Evolutionary conservation across 2,329 filamentous ascomycete genomes (phyloP), one percentile per base, ranked within the genome.

Genomic region (Cryoendolithus antarcticus): DNA sequence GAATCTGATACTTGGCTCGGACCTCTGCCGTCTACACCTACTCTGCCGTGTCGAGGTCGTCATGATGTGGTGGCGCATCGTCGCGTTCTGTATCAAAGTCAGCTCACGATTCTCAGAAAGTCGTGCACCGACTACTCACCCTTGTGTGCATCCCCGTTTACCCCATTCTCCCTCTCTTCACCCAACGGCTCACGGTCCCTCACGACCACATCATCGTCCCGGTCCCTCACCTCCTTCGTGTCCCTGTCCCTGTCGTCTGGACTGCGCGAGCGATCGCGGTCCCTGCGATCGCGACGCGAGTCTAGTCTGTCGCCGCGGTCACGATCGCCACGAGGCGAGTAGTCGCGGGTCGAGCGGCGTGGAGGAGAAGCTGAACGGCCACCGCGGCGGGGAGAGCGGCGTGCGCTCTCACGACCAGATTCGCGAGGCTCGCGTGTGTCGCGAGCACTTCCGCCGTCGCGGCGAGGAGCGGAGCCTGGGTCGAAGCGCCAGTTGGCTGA

Each of bases 401-500:
- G 35, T 19, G 15, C 15, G 15, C 15, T 19, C 15, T 19, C 15
- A 12, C 39, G 32, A 19, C 86, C 80, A 49, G 83, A 78, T 55
- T 86, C 82, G 48, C 81, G 77, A n/a, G 42, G 37, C 29, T 50
- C 49, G 46, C 74, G 70, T 52, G 72, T 70, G 57, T 88, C 83
- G 44, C 82, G 77, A 50, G 84, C 80, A 48, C 65, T 64, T 44
- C 74, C 82, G 45, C 84, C 82, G 44, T 85, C 81, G 51, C 81
- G 47, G 30, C 49, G 44, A 11, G 82, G 79, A 55, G 86, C 82
- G 56, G 82, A 78, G 44, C 88, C 89, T 51, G 86, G 86, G 63
- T 95, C 91, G 61, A 98, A 98, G 46, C 91, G 84, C 91, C 91
- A 98, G 24, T 88, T 96, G 38, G 91, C 91, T 50, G 91, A 96